Conservation (phyloP, 441 rosid species). For the Populus trichocarpa region DNA sequence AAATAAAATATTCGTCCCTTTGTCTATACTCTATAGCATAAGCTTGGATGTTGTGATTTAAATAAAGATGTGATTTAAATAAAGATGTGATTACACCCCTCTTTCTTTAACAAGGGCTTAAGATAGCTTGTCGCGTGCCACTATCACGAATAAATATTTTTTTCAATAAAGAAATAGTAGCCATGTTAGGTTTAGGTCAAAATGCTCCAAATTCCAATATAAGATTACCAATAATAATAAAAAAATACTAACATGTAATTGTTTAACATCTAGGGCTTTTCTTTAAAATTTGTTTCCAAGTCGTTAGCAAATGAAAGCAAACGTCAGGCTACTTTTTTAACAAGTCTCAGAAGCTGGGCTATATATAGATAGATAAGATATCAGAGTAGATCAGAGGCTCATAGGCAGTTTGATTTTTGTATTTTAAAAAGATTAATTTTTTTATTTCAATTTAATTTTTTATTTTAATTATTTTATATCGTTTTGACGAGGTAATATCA, state of each 20-base stretch:
- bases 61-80: slow-evolving; percentile 21
- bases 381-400: no score
- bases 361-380: neutral
- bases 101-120: neutral
- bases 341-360: neutral
- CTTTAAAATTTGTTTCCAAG: neutral
- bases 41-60: slow-evolving; percentile 35
- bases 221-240: neutral
- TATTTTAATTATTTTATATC: no score
- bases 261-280: neutral
- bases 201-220: slow-evolving; percentile 26
- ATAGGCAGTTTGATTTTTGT: no score
- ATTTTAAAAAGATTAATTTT: no score
- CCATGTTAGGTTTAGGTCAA: slow-evolving; percentile 35
- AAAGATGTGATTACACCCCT: neutral
- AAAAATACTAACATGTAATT: neutral
- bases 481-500: no score
- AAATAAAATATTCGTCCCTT: neutral
- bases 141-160: slow-evolving; percentile 4
- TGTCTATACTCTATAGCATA: slow-evolving; percentile 1
- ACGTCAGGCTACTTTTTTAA: neutral
- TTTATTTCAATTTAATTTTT: no score
- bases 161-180: slow-evolving; percentile 18
- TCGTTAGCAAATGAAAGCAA: neutral
- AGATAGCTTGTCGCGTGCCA: slow-evolving; percentile 24